Percentiles rank a stretch among this genome's conserved stretches.
phyloP scores from a whole-genome alignment of 345 rosid species.

The Conringia planisiliqua region DNA sequence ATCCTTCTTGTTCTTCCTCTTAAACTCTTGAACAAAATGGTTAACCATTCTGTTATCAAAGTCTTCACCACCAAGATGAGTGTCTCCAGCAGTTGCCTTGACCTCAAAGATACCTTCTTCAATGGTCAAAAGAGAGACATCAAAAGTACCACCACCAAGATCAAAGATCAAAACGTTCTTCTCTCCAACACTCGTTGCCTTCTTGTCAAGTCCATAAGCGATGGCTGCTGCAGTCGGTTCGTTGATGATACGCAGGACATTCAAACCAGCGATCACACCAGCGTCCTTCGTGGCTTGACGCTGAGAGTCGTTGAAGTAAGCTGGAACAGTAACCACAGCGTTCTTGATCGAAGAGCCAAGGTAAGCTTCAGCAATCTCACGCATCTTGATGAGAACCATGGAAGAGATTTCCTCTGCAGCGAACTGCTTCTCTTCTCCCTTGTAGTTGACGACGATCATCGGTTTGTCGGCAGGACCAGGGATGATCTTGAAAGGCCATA shows the following conservation, averaged over 20 bases:
- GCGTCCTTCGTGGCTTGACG: slow-evolving; percentile 1
- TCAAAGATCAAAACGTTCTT: not conserved
- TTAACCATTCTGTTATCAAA: not conserved
- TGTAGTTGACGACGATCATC: not conserved
- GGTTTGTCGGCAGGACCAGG: not conserved
- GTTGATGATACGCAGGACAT: not conserved
- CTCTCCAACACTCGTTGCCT: not conserved
- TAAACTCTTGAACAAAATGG: slow-evolving; percentile 1
- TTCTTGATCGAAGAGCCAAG: not conserved
- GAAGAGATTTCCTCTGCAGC: not conserved
- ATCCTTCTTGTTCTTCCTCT: not conserved
- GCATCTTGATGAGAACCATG: not conserved
- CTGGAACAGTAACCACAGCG: not conserved
- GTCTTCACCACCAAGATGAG: not conserved
- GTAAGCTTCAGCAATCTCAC: not conserved
- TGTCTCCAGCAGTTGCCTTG: not conserved
- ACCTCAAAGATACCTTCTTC: slow-evolving; percentile 1
- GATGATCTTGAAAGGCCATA: not conserved
- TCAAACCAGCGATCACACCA: not conserved
- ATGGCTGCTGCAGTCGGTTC: not conserved
- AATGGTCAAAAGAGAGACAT: not conserved
- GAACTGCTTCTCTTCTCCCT: not conserved
- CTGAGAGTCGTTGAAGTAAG: slow-evolving; percentile 1
- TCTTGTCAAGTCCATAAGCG: not conserved
- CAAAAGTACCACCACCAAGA: not conserved